Conservation (phyloP, 164 flowering plant genomes). For the Vitis vinifera region DNA sequence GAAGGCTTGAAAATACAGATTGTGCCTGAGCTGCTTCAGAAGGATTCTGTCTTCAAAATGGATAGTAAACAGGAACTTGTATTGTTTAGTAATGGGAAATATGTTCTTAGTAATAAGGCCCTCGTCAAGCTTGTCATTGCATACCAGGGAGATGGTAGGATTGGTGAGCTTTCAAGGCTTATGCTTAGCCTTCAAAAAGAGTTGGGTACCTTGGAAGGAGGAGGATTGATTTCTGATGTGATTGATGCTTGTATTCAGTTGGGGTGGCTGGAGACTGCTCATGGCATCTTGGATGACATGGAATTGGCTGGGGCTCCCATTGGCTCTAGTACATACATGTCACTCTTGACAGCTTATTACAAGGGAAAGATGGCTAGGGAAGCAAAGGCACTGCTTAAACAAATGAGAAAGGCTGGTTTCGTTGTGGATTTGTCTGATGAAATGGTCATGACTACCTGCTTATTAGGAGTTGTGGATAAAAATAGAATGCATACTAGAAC, state of each 20-base stretch:
- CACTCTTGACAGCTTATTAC: constrained; percentile 60
- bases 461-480: constrained; percentile 12
- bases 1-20: constrained; percentile 50
- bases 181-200: constrained; percentile 43
- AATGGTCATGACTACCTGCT: constrained; percentile 22
- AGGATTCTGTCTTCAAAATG: constrained; percentile 40
- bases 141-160: constrained; percentile 38
- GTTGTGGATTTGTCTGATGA: constrained; percentile 25
- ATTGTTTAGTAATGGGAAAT: constrained; percentile 42
- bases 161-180: constrained; percentile 53
- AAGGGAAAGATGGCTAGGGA: constrained; percentile 47
- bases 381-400: constrained; percentile 54
- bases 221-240: constrained; percentile 40
- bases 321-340: constrained; percentile 27
- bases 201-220: constrained; percentile 14
- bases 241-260: constrained; percentile 58
- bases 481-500: neutral
- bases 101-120: constrained; percentile 48
- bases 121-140: constrained; percentile 60
- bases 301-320: constrained; percentile 40
- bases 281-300: constrained; percentile 84
- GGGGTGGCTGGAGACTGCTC: constrained; percentile 81
- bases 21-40: constrained; percentile 46
- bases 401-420: constrained; percentile 54
- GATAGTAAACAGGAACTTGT: constrained; percentile 38